Base-by-base conservation (phyloP, 371 early-diverging fungal genomes). In the Mucor piriformis region DNA sequence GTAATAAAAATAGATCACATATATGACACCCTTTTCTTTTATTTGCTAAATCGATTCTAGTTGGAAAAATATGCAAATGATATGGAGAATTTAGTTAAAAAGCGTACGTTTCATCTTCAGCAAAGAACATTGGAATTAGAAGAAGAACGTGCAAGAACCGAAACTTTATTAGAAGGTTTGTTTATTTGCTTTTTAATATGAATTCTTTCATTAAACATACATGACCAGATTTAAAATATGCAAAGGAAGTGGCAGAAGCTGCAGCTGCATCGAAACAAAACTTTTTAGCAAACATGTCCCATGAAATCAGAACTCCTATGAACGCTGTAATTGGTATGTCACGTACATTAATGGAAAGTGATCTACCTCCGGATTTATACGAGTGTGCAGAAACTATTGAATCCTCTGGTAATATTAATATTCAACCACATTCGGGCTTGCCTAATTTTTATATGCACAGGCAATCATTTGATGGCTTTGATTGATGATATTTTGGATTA, bases 241-340 rank as follows among this genome's bases (percentile, higher is more conserved):
- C 83, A 33, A 82, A 82, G 40, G 83, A 82, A 50, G 75, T 72
- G 2, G 83, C 83, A 11, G 83, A 80, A 42, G 77, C 74, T 11
- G 83, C 81, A 6, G 83, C 83, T 23, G 69, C 73, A 23, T 74
- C 83, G 10, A 83, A 83, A 52, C 79, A 79, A 32, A 77, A 63
- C 55, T 82, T 84, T 60, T 61, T 84, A 56, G 84, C 84, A 53
- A 84, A 82, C 50, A 84, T 84, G 79, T 84, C 85, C 3, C 85
- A 84, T 56, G 85, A 84, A 35, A 63, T 79, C 33, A 69, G 76
- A 0, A 79, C 79, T 15, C 85, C 83, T 4, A 82, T 84, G 60
- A 78, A 80, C 40, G 85, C 83, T 38, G 83, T 84, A 37, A 81
- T 81, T 54, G 85, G 83, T 42, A 84, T 84, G 85, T 69, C 83